Percentiles rank a stretch among this genome's conserved stretches.
Conservation (phyloP, 805 yeast species). For the Starmera quercuum region DNA sequence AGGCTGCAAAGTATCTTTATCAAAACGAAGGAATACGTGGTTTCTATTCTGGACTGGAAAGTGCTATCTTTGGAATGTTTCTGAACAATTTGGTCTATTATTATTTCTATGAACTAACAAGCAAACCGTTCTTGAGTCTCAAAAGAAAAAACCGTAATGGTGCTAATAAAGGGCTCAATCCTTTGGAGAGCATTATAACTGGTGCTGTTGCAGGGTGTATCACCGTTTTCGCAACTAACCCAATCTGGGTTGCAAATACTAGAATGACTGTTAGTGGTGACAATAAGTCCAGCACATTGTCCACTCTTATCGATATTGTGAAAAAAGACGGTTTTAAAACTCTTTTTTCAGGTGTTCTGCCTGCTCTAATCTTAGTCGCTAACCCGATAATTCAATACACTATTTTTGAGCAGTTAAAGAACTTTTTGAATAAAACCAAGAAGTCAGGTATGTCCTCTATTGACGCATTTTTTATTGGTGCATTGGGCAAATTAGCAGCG, state of each 20-base stretch:
- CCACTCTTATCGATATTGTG: conserved; percentile 53
- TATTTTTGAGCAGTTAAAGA: conserved; percentile 79
- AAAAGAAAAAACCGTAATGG: conserved; percentile 16
- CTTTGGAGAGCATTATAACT: conserved; percentile 62
- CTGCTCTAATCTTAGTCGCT: conserved; percentile 77
- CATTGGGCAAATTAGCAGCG: conserved; percentile 84
- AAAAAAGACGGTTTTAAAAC: conserved; percentile 64
- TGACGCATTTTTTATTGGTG: conserved; percentile 84
- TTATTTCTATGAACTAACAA: conserved; percentile 77
- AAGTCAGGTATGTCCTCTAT: conserved; percentile 51
- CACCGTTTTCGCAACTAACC: conserved; percentile 77
- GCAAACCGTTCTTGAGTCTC: conserved; percentile 32
- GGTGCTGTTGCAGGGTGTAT: conserved; percentile 87
- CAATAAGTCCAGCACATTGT: conserved; percentile 33
- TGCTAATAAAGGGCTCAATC: conserved; percentile 30
- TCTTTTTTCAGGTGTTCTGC: conserved; percentile 78
- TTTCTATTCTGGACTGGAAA: conserved; percentile 78
- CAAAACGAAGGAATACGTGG: conserved; percentile 57
- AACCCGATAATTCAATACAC: conserved; percentile 93
- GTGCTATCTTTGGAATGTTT: conserved; percentile 81
- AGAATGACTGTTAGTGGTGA: conserved; percentile 59
- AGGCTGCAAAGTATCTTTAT: conserved; percentile 40
- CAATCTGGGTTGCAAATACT: conserved; percentile 93
- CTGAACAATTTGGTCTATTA: conserved; percentile 85
- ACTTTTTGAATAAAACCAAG: conserved; percentile 43